phyloP scores from a whole-genome alignment of 495 filamentous ascomycete genomes.

The Daldinia loculata region DNA sequence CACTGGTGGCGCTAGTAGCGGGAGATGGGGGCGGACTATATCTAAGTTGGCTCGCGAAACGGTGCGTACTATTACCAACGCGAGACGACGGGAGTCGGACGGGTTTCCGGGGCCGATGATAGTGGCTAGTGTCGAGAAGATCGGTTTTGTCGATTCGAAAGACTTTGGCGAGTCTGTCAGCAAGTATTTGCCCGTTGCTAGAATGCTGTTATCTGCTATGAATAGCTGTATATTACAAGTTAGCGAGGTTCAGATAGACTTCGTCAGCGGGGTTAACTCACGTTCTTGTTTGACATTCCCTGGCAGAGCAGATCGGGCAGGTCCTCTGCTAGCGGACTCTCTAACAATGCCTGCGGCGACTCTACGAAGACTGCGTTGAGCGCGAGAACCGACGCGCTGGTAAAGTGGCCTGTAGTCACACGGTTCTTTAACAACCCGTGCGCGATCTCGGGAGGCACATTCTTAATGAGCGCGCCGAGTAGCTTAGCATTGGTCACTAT shows the following conservation, averaged over 20 bases:
- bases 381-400: constrained; percentile 72
- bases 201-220: constrained; percentile 86
- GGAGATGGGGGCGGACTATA: constrained; percentile 79
- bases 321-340: constrained; percentile 71
- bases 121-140: constrained; percentile 78
- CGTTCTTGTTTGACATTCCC: constrained; percentile 78
- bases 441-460: constrained; percentile 73
- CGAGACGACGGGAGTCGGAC: constrained; percentile 82
- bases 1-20: constrained; percentile 78
- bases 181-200: constrained; percentile 95
- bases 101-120: constrained; percentile 80
- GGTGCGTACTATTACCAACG: constrained; percentile 89
- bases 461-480: constrained; percentile 87
- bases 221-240: constrained; percentile 64
- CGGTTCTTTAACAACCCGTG: constrained; percentile 79
- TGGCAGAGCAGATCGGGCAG: constrained; percentile 78
- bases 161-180: constrained; percentile 68
- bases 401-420: constrained; percentile 75
- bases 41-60: constrained; percentile 78
- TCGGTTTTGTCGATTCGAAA: constrained; percentile 75
- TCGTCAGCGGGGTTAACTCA: constrained; percentile 48
- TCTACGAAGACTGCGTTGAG: constrained; percentile 89
- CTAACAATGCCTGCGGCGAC: constrained; percentile 71
- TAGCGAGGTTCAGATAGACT: neutral
- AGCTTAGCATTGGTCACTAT: constrained; percentile 88